A percentile compares a stretch with the other conserved stretches of the same genome.
Evolutionary conservation across 1,284 basidiomycete species (phyloP).

Genomic region (Chiua sp.): DNA sequence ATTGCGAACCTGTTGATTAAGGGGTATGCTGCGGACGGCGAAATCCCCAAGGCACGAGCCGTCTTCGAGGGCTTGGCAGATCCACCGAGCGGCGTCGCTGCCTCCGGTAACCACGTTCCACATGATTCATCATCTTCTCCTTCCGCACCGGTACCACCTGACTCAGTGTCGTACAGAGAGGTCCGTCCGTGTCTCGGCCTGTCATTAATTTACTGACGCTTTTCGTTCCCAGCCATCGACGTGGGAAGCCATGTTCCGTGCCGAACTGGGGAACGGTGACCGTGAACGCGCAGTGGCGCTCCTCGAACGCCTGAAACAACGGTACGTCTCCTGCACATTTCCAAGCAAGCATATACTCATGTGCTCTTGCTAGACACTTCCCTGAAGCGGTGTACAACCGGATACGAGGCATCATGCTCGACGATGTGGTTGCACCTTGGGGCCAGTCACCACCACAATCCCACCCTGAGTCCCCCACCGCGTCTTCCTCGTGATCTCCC

Average conservation of each 20-base stretch:
- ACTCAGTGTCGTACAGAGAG: slow-evolving; percentile 86
- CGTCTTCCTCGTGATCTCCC: slow-evolving; percentile 2
- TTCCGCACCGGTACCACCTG: slow-evolving; percentile 29
- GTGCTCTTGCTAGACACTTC: slow-evolving; percentile 56
- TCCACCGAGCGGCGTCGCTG: slow-evolving; percentile 86
- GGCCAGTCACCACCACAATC: slow-evolving; percentile 19
- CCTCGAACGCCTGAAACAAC: slow-evolving; percentile 75
- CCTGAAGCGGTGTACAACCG: slow-evolving; percentile 73
- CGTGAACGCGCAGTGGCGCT: slow-evolving; percentile 74
- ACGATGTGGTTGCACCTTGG: slow-evolving; percentile 50
- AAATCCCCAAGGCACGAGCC: slow-evolving; percentile 71
- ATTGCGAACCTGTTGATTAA: slow-evolving; percentile 94
- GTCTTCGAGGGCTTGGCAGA: slow-evolving; percentile 93
- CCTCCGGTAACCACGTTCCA: slow-evolving; percentile 86
- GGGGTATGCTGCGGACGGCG: slow-evolving; percentile 52
- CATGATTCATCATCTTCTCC: slow-evolving; percentile 48
- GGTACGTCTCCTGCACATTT: slow-evolving; percentile 50
- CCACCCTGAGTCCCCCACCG: slow-evolving; percentile 14
- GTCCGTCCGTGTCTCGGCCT: slow-evolving; percentile 47
- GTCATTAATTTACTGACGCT: slow-evolving; percentile 2
- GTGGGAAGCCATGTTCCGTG: slow-evolving; percentile 95
- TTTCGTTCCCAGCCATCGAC: slow-evolving; percentile 68
- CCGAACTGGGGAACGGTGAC: slow-evolving; percentile 84
- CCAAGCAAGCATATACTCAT: slow-evolving; percentile 1
- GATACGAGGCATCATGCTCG: slow-evolving; percentile 66